A percentile compares a stretch with the other conserved stretches of the same genome.
Evolutionary conservation across 169 alveolate species (phyloP).

Genomic region (Plasmodium vivax): DNA sequence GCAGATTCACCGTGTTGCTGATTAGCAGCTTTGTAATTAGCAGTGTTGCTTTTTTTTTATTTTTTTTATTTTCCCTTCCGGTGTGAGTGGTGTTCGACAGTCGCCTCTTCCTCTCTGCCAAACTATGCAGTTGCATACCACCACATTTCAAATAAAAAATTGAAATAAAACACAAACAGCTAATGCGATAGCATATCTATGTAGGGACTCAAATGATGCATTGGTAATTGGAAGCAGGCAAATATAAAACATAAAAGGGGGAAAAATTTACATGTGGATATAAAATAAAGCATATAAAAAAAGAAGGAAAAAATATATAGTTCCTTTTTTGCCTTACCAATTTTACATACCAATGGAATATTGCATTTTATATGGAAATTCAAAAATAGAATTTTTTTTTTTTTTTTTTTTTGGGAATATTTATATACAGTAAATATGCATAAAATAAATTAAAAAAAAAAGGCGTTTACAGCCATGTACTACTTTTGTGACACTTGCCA

Average conservation of each 20-base stretch:
- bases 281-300: not conserved
- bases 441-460: not conserved
- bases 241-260: not conserved
- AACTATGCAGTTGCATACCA: constrained; percentile 4
- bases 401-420: not conserved
- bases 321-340: not conserved
- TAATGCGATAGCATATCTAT: not conserved
- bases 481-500: not conserved
- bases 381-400: not conserved
- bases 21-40: too few species aligned
- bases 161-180: not conserved
- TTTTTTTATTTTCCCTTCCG: not conserved
- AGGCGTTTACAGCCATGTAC: not conserved
- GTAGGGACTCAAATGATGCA: not conserved
- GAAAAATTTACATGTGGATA: not conserved
- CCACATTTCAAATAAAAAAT: not conserved
- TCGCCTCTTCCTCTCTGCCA: not conserved
- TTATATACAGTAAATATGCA: not conserved
- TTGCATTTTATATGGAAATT: not conserved
- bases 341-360: not conserved
- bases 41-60: not conserved
- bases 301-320: not conserved
- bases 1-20: not conserved
- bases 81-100: not conserved
- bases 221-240: not conserved